Percentiles rank a stretch among this genome's conserved stretches.
Conservation (phyloP, 106 monocot genomes). For the Iris macrosiphon region DNA sequence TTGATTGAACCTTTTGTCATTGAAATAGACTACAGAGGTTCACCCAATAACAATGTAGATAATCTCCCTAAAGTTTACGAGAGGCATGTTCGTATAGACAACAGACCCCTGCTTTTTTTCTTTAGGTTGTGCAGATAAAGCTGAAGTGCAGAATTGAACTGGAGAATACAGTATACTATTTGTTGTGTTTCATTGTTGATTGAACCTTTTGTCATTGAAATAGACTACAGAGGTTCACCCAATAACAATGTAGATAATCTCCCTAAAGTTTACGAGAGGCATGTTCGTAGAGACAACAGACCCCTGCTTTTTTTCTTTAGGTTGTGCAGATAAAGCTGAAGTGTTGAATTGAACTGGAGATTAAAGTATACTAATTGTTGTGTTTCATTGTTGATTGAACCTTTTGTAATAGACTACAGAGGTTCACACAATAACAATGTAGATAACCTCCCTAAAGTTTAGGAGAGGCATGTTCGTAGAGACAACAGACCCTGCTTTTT, state of each 20-base stretch:
- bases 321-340: neutral
- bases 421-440: slow-evolving; percentile 39
- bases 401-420: slow-evolving; percentile 10
- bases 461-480: slow-evolving; percentile 17
- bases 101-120: slow-evolving; percentile 35
- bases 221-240: too few species aligned
- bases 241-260: slow-evolving; percentile 34
- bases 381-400: slow-evolving; percentile 30
- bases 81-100: too few species aligned
- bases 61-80: too few species aligned
- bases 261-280: slow-evolving; percentile 34
- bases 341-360: too few species aligned
- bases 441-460: slow-evolving; percentile 26
- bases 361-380: too few species aligned
- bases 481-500: slow-evolving; percentile 31
- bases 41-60: too few species aligned
- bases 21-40: too few species aligned
- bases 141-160: slow-evolving; percentile 8
- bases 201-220: too few species aligned
- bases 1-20: too few species aligned
- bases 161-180: slow-evolving; percentile 21
- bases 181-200: too few species aligned
- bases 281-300: slow-evolving; percentile 18
- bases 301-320: slow-evolving; percentile 29
- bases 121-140: slow-evolving; percentile 7